phyloP scores from a whole-genome alignment of 2,329 filamentous ascomycete species.

The Aureobasidium sp. region DNA sequence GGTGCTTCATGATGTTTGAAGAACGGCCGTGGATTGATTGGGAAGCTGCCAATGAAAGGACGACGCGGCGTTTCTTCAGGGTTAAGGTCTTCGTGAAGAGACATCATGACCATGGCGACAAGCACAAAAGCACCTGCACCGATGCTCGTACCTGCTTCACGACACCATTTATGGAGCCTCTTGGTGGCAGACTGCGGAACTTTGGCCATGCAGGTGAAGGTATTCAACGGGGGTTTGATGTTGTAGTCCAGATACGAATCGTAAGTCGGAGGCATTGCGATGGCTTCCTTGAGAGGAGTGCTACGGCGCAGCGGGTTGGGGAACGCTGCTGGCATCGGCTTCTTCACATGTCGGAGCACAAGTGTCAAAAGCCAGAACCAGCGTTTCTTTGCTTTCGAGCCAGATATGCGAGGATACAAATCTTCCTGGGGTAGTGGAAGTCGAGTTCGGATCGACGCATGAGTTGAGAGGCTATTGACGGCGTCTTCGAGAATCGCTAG shows the following conservation, averaged over 20 bases:
- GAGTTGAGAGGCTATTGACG: conserved; percentile 17
- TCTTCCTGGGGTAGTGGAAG: conserved; percentile 40
- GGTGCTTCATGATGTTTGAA: conserved; percentile 31
- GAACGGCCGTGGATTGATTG: conserved; percentile 38
- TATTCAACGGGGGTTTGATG: conserved; percentile 30
- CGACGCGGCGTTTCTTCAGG: conserved; percentile 24
- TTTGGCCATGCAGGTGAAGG: conserved; percentile 23
- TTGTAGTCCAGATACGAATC: conserved; percentile 31
- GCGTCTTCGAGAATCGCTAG: conserved; percentile 17
- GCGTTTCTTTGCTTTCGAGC: conserved; percentile 31
- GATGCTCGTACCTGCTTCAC: conserved; percentile 30
- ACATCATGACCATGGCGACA: conserved; percentile 39
- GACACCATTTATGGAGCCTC: conserved; percentile 32
- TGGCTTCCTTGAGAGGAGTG: conserved; percentile 10
- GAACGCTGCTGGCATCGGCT: conserved; percentile 32
- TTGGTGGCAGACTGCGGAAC: conserved; percentile 27
- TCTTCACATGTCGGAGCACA: conserved; percentile 35
- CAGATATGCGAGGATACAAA: conserved; percentile 33
- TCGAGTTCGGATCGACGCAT: conserved; percentile 20
- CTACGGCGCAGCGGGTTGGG: conserved; percentile 32
- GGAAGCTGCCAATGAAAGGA: conserved; percentile 38
- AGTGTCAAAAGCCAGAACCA: conserved; percentile 41
- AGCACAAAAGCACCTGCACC: conserved; percentile 40
- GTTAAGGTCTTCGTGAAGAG: conserved; percentile 29
- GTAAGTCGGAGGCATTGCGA: conserved; percentile 25